Base-by-base conservation (phyloP, 495 filamentous ascomycete species). In the Penicillium antarcticum region DNA sequence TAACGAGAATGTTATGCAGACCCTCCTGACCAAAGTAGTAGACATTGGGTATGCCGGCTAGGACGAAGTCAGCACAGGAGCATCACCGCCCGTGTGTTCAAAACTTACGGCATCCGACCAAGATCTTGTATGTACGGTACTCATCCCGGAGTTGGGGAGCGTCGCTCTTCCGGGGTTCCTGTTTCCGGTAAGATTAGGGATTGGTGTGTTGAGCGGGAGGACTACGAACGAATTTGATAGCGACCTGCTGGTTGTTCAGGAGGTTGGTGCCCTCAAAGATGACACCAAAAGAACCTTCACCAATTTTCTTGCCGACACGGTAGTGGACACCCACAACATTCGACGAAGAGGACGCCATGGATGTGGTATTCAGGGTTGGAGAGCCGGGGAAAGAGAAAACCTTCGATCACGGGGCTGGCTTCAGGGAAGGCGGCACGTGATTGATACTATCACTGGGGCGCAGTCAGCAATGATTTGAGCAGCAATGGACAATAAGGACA, bases 11-110 rank as follows among this genome's bases (percentile, higher is more conserved):
- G 74, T 99, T 99, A 75, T 99, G 94, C 18, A 99, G 82, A 58
- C 94, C 94, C 74, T 99, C 94, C 71, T 99, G 94, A 53, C 94
- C 94, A 59, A 97, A 99, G 74, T 99, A 99, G 74, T 99, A 99
- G 64, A 99, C 94, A 85, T 99, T 97, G 62, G 94, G 94, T 58
- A 99, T 97, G 60, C 94, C 94, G 51, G 94, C 94, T 98, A 52
- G 9, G 6, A 21, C 33, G 21, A 50, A 13, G 46, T 72, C 42
- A 73, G 61, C 46, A 55, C 55, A 35, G 24, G 14, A 31, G 4
- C 36, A 23, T 5, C 14, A 54, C 14, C 13, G 26, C 24, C 8
- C 31, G 21, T 9, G 9, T 41, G 1, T 32, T 5, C 12, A 26
- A 43, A n/a, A 96, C 92, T 85, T 73, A 98, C 94, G 92, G 75